Evolutionary conservation across 805 yeast species (phyloP).

Genomic region (Saturnispora bothae): DNA sequence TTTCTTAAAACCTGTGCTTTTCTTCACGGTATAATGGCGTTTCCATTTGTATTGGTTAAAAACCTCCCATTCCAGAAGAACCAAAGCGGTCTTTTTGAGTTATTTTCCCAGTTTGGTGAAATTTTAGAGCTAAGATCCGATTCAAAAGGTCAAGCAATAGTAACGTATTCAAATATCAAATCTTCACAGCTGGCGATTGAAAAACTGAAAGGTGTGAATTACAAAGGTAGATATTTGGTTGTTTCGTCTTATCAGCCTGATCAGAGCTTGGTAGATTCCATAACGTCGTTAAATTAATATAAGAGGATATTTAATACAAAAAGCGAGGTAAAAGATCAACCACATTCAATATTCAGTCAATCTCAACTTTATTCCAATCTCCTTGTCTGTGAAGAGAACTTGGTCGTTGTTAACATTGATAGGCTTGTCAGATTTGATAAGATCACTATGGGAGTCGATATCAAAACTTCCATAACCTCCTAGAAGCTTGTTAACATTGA

Average conservation of each 20-base stretch:
- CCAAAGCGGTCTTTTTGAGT: conserved; percentile 36
- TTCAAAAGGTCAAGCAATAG: conserved; percentile 42
- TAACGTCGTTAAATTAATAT: conserved; percentile 7
- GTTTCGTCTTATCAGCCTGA: conserved; percentile 39
- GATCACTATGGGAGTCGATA: conserved; percentile 42
- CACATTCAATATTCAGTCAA: conserved; percentile 40
- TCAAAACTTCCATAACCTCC: conserved; percentile 90
- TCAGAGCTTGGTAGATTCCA: conserved; percentile 13
- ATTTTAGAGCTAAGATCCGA: conserved; percentile 41
- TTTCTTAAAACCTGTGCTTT: too few relatives aligned
- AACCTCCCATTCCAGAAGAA: conserved; percentile 46
- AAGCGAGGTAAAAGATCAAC: not conserved
- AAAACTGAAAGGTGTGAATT: conserved; percentile 51
- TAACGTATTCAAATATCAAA: conserved; percentile 38
- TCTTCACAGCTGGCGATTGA: conserved; percentile 42
- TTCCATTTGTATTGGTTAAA: conserved; percentile 37
- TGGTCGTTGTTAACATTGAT: conserved; percentile 3
- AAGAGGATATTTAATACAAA: not conserved
- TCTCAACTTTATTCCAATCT: conserved; percentile 55
- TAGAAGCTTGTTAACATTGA: conserved; percentile 30
- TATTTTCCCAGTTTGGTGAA: conserved; percentile 46
- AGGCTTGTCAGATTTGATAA: conserved; percentile 32
- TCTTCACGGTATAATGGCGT: too few relatives aligned
- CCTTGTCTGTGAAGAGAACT: conserved; percentile 27
- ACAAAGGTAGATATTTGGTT: conserved; percentile 48